These are phyloP conservation scores for Suhomyces bribrorum DNA, from an alignment of 1,139 yeast species.

Conservation along the genomic window DNA sequence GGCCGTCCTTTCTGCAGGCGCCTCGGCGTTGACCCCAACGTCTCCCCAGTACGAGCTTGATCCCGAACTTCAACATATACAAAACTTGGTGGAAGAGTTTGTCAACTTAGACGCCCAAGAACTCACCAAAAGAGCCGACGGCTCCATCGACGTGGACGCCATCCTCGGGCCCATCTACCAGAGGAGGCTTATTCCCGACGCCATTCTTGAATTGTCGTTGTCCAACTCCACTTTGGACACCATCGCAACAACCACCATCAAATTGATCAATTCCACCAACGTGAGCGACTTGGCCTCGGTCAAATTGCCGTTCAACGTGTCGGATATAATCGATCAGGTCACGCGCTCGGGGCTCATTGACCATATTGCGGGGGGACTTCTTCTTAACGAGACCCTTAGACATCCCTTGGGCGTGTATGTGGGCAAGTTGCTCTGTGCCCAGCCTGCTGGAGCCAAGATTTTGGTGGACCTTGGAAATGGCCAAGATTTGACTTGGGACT, in stretches of 20 bases:
- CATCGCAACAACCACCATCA: slow-evolving; percentile 22
- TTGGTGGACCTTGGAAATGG: slow-evolving; percentile 38
- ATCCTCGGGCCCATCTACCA: slow-evolving; percentile 22
- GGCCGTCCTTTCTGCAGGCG: neutral
- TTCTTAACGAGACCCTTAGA: slow-evolving; percentile 34
- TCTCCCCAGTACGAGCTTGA: neutral
- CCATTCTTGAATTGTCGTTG: slow-evolving; percentile 33
- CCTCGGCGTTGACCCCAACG: slow-evolving; percentile 3
- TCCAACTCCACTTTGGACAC: slow-evolving; percentile 23
- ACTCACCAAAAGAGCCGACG: slow-evolving; percentile 20
- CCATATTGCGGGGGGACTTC: slow-evolving; percentile 12
- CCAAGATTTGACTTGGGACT: slow-evolving; percentile 27
- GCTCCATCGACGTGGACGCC: slow-evolving; percentile 9
- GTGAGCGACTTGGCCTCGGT: slow-evolving; percentile 1
- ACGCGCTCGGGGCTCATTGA: slow-evolving; percentile 28
- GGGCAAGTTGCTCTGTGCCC: slow-evolving; percentile 28
- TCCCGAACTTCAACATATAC: neutral
- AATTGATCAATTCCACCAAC: slow-evolving; percentile 11
- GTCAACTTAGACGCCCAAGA: neutral
- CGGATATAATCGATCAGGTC: slow-evolving; percentile 18
- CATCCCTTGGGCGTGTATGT: slow-evolving; percentile 24
- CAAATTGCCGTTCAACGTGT: too few species aligned
- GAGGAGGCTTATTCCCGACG: slow-evolving; percentile 33
- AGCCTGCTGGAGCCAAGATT: slow-evolving; percentile 32
- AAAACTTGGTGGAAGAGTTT: slow-evolving; percentile 6